Evolutionary conservation across 257 asterid species (phyloP), one percentile per base, ranked within the genome.

Genomic region (Nicotiana knightiana): DNA sequence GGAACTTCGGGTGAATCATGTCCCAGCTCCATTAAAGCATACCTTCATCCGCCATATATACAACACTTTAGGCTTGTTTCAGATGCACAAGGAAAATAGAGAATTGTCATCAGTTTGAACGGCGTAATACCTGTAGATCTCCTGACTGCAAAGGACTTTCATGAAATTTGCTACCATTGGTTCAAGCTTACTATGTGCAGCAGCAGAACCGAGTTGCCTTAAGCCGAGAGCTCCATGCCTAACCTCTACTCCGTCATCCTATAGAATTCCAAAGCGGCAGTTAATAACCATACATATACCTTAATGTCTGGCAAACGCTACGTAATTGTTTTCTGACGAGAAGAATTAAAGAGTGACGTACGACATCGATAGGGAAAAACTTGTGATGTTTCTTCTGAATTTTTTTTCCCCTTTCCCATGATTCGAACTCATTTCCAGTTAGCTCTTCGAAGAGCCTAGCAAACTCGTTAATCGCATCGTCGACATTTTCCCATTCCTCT

Each of bases 171-270:
- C 99, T 58, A 96, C 97, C 88, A 80, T 82, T 0, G 97, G 88
- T 62, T 93, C 96, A 24, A 96, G 97, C 86, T 91, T 94, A 85
- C 97, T 82, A 53, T 94, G 99, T 1, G 87, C 80, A 2, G 77
- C 97, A 3, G 98, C 97, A 7, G 77, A 63, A 4, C 97, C 98
- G 9, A 89, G 94, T 28, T 93, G 97, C 86, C 98, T 83, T 57
- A 92, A 86, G 37, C 88, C 96, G 48, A 94, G 89, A 7, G 89
- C 98, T 7, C 98, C 99, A 46, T 93, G 97, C 83, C 98, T 82
- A 53, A 94, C 96, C 35, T 96, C 99, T 5, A 93, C 81, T 15
- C 98, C 99, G 8, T 94, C 97, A 3, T 87, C 98, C 99, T 93
- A 82, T 10, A 4, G 6, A 15, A 13, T 48, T 26, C 15, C 53